Conservation (phyloP, 1,284 basidiomycete genomes). For the Rhodotorula glutinis region DNA sequence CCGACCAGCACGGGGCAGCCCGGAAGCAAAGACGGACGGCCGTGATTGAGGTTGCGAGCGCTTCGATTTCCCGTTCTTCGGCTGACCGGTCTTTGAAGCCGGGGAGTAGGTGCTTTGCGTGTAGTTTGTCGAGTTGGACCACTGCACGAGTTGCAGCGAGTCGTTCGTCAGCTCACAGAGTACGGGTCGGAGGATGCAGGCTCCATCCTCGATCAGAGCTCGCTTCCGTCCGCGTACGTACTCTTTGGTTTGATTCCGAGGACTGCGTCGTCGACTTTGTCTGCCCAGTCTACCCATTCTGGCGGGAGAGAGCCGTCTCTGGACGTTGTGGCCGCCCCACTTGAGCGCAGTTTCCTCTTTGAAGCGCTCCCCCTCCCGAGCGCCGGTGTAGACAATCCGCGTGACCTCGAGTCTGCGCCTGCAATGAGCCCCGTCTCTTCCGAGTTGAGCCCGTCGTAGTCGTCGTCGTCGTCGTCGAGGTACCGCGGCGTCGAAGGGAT, state of each 20-base stretch:
- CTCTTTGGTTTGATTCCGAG: constrained; percentile 69
- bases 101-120: constrained; percentile 91
- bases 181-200: too few species aligned
- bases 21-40: constrained; percentile 55
- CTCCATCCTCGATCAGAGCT: too few species aligned
- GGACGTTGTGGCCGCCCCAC: constrained; percentile 14
- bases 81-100: constrained; percentile 90
- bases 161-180: too few species aligned
- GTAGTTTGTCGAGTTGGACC: constrained; percentile 78
- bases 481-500: constrained; percentile 45
- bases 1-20: background rate
- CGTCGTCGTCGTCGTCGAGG: constrained; percentile 50
- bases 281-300: constrained; percentile 80
- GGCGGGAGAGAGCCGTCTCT: constrained; percentile 27
- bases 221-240: constrained; percentile 51
- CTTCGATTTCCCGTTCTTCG: constrained; percentile 92
- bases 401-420: background rate
- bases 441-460: constrained; percentile 45
- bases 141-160: constrained; percentile 58
- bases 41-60: constrained; percentile 81
- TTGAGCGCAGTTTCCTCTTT: constrained; percentile 23
- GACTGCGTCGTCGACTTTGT: constrained; percentile 79
- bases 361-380: constrained; percentile 55
- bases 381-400: constrained; percentile 46
- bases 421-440: constrained; percentile 55